Evolutionary conservation across 306 rosid genomes (phyloP).

Genomic region (Echinosophora koreensis): DNA sequence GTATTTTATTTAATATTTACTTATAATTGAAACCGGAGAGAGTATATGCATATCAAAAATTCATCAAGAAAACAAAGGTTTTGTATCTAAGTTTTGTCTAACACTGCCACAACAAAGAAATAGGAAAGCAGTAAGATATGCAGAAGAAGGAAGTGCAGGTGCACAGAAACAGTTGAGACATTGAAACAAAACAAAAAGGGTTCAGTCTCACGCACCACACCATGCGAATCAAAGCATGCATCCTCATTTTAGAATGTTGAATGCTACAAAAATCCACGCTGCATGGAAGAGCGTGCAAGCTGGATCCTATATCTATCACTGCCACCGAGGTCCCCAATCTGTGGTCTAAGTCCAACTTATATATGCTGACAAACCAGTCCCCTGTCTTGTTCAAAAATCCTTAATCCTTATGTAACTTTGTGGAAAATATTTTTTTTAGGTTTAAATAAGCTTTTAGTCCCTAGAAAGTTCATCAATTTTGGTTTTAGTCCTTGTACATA

Average conservation of each 20-base stretch:
- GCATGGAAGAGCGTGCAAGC: slow-evolving; percentile 55
- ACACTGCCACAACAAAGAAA: not conserved
- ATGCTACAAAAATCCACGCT: slow-evolving; percentile 45
- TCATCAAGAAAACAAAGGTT: no score
- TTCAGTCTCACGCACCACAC: slow-evolving; percentile 10
- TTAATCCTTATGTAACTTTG: no score
- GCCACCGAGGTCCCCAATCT: slow-evolving; percentile 34
- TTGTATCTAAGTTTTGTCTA: not conserved
- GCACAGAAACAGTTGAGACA: not conserved
- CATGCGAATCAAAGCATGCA: slow-evolving; percentile 18
- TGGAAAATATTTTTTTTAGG: no score
- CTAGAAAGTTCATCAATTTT: no score
- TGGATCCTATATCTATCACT: slow-evolving; percentile 48
- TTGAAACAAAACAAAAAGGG: slow-evolving; percentile 28
- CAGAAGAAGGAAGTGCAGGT: not conserved
- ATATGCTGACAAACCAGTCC: slow-evolving; percentile 47
- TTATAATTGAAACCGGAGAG: no score
- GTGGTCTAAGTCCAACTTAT: slow-evolving; percentile 38
- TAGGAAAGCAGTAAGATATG: not conserved
- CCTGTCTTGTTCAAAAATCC: slow-evolving; percentile 26
- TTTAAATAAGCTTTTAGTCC: no score
- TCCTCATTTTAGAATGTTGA: slow-evolving; percentile 18
- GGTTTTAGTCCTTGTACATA: no score
- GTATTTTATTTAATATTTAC: no score
- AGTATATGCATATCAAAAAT: no score